Base-by-base conservation (phyloP, 164 flowering plant species). In the Berberis vulgaris region DNA sequence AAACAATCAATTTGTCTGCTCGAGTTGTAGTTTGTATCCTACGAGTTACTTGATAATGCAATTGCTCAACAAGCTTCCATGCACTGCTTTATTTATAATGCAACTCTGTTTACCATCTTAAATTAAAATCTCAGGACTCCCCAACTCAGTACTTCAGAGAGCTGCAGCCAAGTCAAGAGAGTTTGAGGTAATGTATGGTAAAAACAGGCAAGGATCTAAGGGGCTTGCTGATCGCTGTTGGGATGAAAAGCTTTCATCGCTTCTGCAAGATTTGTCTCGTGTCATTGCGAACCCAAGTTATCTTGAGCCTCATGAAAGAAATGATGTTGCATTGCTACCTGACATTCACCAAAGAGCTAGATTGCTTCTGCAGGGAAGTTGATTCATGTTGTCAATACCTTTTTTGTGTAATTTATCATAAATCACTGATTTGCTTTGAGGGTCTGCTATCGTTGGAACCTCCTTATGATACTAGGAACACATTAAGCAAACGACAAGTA, bases 111-210 rank as follows among this genome's bases (percentile, higher is more conserved):
- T 26, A 26, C 26, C 26, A 26, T 26, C 26, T 26, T 26, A 26
- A 26, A 26, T 26, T 53, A 5, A 45, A 3, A 26, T 64, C 76
- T 79, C 57, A 93, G 98, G 98, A 9, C 78, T 90, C 70, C 98
- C 98, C 5, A 79, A 82, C 43, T 74, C 73, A 5, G 75, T 93
- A 49, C 90, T 93, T 49, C 69, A 67, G 47, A 80, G 67, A 55
- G 97, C 98, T 76, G 85, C 84, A 43, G 69, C 71, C 4, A 90
- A 83, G 69, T 93, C 98, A 1, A 73, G 67, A 50, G 96, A 86
- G 57, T 86, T 93, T 76, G 98, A 93, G 73, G 79, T 71, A 63
- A 61, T n/a, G 3, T 85, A 88, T 70, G 96, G 96, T 45, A 81
- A 67, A 57, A 71, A 62, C 45, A 55, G 62, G 49, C 71, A 68